Percentiles rank a stretch among this genome's conserved stretches.
Conservation (phyloP, 345 rosid species). For the Reutealis trisperma region DNA sequence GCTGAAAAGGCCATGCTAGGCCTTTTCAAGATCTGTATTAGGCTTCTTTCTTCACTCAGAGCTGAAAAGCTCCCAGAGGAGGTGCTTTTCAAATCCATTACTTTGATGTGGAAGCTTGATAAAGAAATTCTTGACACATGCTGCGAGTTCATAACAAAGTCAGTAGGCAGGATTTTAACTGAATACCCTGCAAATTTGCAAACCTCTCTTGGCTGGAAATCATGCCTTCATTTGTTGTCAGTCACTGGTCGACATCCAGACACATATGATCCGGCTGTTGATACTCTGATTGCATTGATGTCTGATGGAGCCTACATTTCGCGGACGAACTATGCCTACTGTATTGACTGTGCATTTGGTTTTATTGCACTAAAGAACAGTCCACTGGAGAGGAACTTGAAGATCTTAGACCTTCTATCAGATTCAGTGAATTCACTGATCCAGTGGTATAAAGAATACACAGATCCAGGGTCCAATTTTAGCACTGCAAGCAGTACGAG, state of each 20-base stretch:
- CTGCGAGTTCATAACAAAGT: slow-evolving; percentile 53
- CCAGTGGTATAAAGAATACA: slow-evolving; percentile 54
- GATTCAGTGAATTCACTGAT: slow-evolving; percentile 55
- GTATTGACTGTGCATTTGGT: slow-evolving; percentile 78
- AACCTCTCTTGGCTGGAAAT: slow-evolving; percentile 75
- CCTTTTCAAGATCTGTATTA: slow-evolving; percentile 66
- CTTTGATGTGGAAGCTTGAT: slow-evolving; percentile 86
- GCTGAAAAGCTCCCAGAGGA: slow-evolving; percentile 61
- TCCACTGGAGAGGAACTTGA: slow-evolving; percentile 71
- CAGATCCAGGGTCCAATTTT: slow-evolving; percentile 44
- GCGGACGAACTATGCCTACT: slow-evolving; percentile 56
- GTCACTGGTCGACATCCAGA: slow-evolving; percentile 69
- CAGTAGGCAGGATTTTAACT: slow-evolving; percentile 57
- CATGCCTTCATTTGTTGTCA: slow-evolving; percentile 67
- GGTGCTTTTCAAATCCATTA: slow-evolving; percentile 70
- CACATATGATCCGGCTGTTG: slow-evolving; percentile 73
- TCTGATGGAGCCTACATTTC: slow-evolving; percentile 54
- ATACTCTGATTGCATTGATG: slow-evolving; percentile 59
- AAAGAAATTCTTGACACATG: slow-evolving; percentile 82
- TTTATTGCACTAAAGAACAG: slow-evolving; percentile 72
- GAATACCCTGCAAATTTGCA: slow-evolving; percentile 65
- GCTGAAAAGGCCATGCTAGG: slow-evolving; percentile 69
- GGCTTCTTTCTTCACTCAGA: slow-evolving; percentile 50
- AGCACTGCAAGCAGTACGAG: slow-evolving; percentile 54
- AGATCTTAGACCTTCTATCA: slow-evolving; percentile 63